phyloP scores from a whole-genome alignment of 1,139 yeast species.

The Taphrina wiesneri region DNA sequence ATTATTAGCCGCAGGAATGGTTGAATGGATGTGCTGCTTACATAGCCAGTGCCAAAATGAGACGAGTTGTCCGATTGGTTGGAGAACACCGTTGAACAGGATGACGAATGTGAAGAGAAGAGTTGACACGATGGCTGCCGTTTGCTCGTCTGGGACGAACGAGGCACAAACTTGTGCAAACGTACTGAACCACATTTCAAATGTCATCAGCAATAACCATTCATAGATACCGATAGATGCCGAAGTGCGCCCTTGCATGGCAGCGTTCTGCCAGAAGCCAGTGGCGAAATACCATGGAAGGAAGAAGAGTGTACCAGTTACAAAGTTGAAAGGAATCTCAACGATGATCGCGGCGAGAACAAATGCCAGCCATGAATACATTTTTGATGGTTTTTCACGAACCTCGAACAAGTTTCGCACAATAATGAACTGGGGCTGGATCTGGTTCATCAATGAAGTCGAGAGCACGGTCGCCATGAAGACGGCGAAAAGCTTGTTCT shows the following conservation, averaged over 20 bases:
- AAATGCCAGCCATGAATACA: slow-evolving; percentile 65
- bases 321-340: slow-evolving; percentile 60
- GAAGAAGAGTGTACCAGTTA: slow-evolving; percentile 57
- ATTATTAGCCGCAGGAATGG: not conserved
- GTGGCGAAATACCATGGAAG: slow-evolving; percentile 62
- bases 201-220: slow-evolving; percentile 56
- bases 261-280: slow-evolving; percentile 52
- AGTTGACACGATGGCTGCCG: slow-evolving; percentile 61
- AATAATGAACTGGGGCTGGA: slow-evolving; percentile 52
- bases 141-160: slow-evolving; percentile 62
- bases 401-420: slow-evolving; percentile 60
- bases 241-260: slow-evolving; percentile 55
- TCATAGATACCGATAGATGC: slow-evolving; percentile 43
- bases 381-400: slow-evolving; percentile 64
- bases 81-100: slow-evolving; percentile 63
- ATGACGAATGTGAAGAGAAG: slow-evolving; percentile 57
- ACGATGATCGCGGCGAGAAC: slow-evolving; percentile 55
- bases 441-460: slow-evolving; percentile 59
- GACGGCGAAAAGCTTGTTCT: slow-evolving; percentile 48
- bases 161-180: slow-evolving; percentile 59
- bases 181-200: slow-evolving; percentile 59
- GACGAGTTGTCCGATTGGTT: slow-evolving; percentile 60
- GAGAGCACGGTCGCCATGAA: slow-evolving; percentile 60
- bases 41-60: slow-evolving; percentile 60
- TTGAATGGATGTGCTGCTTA: not conserved